Conservation (phyloP, 2,329 filamentous ascomycete genomes). For the Alternaria sp. region DNA sequence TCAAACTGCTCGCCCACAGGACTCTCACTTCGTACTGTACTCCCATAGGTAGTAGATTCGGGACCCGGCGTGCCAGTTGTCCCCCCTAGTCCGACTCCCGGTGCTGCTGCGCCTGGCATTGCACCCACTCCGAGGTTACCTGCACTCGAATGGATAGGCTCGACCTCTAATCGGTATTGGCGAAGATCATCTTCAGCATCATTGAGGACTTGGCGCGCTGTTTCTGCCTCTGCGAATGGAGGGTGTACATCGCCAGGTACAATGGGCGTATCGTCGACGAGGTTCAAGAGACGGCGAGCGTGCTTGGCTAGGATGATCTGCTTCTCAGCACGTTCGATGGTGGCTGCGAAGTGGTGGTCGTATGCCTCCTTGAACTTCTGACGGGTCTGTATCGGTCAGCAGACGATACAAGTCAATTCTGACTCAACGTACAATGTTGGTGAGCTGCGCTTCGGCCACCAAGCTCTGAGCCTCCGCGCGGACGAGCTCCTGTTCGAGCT, state of each 20-base stretch:
- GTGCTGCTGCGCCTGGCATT: conserved; percentile 44
- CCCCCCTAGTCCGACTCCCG: background rate
- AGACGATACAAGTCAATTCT: background rate
- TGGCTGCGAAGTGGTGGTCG: conserved; percentile 83
- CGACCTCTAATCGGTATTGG: conserved; percentile 68
- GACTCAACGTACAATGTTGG: conserved; percentile 72
- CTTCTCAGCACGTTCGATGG: conserved; percentile 96
- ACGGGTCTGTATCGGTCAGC: conserved; percentile 69
- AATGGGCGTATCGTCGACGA: conserved; percentile 88
- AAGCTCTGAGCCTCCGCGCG: conserved; percentile 94
- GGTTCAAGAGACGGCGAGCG: conserved; percentile 79
- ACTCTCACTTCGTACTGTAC: conserved; percentile 25
- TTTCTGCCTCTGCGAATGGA: conserved; percentile 68
- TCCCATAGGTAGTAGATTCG: conserved; percentile 13
- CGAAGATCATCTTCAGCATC: conserved; percentile 90
- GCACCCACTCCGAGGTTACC: conserved; percentile 57
- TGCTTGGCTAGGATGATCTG: conserved; percentile 93
- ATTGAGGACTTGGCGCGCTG: conserved; percentile 84
- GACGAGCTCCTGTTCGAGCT: conserved; percentile 94
- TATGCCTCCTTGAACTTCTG: conserved; percentile 97
- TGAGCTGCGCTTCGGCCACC: conserved; percentile 94
- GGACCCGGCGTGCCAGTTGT: background rate
- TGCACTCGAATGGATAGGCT: conserved; percentile 60
- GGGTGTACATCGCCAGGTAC: conserved; percentile 81
- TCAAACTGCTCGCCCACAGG: conserved; percentile 27